These are phyloP conservation scores for Sordaria brevicollis DNA, from an alignment of 495 filamentous ascomycete species.

Conservation along the genomic window DNA sequence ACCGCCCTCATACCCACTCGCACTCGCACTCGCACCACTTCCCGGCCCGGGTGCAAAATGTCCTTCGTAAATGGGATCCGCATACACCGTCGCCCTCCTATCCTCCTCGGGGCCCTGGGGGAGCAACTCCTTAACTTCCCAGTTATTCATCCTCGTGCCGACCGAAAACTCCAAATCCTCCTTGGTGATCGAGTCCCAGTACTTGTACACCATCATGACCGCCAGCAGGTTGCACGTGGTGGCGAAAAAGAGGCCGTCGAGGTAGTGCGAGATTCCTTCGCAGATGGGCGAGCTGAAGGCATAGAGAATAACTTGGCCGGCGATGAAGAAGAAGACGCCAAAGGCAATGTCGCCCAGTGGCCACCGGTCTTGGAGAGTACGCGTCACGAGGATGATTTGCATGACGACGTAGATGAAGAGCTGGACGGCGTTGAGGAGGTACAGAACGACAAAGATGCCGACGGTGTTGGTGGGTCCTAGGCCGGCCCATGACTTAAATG, in stretches of 20 bases:
- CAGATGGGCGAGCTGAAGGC: conserved; percentile 82
- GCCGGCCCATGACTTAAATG: conserved; percentile 87
- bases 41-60: not conserved
- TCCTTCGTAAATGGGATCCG: conserved; percentile 42
- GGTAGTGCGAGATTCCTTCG: conserved; percentile 75
- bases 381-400: conserved; percentile 78
- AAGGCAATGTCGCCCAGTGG: conserved; percentile 89
- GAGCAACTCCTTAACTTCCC: conserved; percentile 94
- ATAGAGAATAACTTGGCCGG: conserved; percentile 89
- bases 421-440: conserved; percentile 80
- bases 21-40: not conserved
- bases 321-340: conserved; percentile 82
- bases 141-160: conserved; percentile 87
- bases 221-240: conserved; percentile 88
- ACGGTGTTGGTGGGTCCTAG: conserved; percentile 75
- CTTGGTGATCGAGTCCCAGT: conserved; percentile 98
- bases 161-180: conserved; percentile 98
- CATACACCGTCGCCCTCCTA: conserved; percentile 64
- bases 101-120: conserved; percentile 61
- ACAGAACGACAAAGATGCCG: conserved; percentile 85
- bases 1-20: not conserved
- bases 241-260: conserved; percentile 92
- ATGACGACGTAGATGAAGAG: conserved; percentile 77
- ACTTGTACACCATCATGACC: conserved; percentile 99
- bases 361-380: conserved; percentile 92